A percentile compares a stretch with the other conserved stretches of the same genome.
These are phyloP conservation scores for Trichoderma koningiopsis DNA, from an alignment of 2,329 filamentous ascomycete species.

Conservation along the genomic window DNA sequence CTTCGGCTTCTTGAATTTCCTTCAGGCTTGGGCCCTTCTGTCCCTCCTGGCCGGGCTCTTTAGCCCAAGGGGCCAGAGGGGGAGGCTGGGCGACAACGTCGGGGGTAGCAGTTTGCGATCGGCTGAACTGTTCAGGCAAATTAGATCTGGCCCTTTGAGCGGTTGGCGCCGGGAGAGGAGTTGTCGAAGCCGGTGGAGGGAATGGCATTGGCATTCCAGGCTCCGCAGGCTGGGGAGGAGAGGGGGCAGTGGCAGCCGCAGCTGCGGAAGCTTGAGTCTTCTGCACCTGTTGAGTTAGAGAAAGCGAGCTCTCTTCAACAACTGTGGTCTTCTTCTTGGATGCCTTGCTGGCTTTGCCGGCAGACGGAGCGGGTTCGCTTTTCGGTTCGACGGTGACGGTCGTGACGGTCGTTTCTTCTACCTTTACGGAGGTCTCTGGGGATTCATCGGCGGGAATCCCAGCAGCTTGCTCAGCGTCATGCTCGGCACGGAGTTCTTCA, in stretches of 20 bases:
- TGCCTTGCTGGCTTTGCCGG: conserved; percentile 34
- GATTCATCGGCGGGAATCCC: conserved; percentile 28
- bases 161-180: conserved; percentile 83
- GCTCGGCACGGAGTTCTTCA: conserved; percentile 72
- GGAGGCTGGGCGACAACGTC: conserved; percentile 58
- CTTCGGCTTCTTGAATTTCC: conserved; percentile 95
- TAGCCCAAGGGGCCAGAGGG: conserved; percentile 92
- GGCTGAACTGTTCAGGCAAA: conserved; percentile 71
- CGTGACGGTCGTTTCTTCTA: conserved; percentile 11
- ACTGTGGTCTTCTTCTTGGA: conserved; percentile 38
- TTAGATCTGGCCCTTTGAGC: conserved; percentile 84
- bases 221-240: conserved; percentile 50
- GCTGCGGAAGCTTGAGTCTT: conserved; percentile 63
- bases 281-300: conserved; percentile 81
- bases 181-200: conserved; percentile 71
- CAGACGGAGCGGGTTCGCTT: conserved; percentile 15
- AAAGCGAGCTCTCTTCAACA: conserved; percentile 51
- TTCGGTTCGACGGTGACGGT: conserved; percentile 17
- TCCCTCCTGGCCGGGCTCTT: conserved; percentile 69
- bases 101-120: conserved; percentile 79
- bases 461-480: conserved; percentile 58
- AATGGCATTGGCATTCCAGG: conserved; percentile 75
- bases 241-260: conserved; percentile 32
- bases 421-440: conserved; percentile 3
- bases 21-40: conserved; percentile 89